Evolutionary conservation across 2,329 filamentous ascomycete genomes (phyloP), one percentile per base, ranked within the genome.

Genomic region (Verticillium tricorpus): DNA sequence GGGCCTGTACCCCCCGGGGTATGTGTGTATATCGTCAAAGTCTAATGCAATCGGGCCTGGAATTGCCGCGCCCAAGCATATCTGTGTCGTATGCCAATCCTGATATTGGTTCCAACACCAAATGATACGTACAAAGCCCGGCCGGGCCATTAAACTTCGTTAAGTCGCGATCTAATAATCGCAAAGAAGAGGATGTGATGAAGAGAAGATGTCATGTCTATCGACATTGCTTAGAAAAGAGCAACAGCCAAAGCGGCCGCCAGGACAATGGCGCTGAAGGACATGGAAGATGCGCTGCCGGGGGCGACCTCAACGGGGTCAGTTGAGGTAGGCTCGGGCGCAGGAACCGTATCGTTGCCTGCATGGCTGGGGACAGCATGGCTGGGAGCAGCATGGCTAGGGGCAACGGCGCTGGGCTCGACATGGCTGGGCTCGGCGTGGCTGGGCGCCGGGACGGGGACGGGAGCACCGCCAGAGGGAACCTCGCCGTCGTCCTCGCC

Each of bases 171-270:
- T 40, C 37, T 40, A 17, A n/a, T 4, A 40, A 15, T 40, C 37
- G 37, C 28, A 17, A n/a, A 15, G 25, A 54, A 56, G 14, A n/a
- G 28, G 54, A 17, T 56, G 54, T n/a, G 22, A 56, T 31, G 31
- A 56, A 35, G 25, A n/a, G n/a, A 50, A 25, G 17, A 15, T 28
- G 32, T 14, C 17, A 7, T 17, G 35, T 22, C 25, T 11, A 8
- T 31, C n/a, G 9, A 45, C 14, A n/a, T 8, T 12, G 32, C 28
- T 63, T 60, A 66, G 14, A 66, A 58, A 40, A 66, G 55, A 9
- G 64, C 64, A 14, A 66, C 37, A n/a, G 56, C 63, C 39, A 65
- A 17, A 56, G 63, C 60, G 32, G 59, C 57, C 14, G 59, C 62
- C 6, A 66, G 59, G 22, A 64, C 34, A 19, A 54, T 57, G 22